Base-by-base conservation (phyloP, 768 basidiomycete genomes). In the Termitomyces sp. region DNA sequence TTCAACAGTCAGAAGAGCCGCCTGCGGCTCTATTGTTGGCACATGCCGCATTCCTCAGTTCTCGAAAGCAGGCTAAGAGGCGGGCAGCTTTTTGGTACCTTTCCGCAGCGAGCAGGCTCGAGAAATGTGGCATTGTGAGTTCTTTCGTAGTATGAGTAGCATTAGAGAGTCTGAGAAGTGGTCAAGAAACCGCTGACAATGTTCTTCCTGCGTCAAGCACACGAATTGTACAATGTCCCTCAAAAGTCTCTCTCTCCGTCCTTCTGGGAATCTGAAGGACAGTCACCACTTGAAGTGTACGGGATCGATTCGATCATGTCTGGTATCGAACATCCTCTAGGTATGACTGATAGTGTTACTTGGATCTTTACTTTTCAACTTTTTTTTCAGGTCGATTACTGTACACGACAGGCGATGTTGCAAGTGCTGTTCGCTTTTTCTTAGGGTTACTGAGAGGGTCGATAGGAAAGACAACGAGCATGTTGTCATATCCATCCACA, bases 361-460 rank as follows among this genome's bases (percentile, higher is more conserved):
- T 50, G 31, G 22, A 1, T 12, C 46, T 53, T 15, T 27, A 20
- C 8, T 36, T 34, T 6, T 54, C 55, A 2, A 53, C 15, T 16
- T 54, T 16, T n/a, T 46, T 56, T 57, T 33, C 55, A 93, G 96
- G 93, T 36, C 81, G 95, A 42, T 73, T 98, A 61, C 75, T 94
- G 41, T 98, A 97, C 69, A 93, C 92, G 1, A 88, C 90, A n/a
- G 95, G 95, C 12, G 86, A 95, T 66, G 81, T 89, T 30, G 78
- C 79, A 48, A 83, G 81, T 7, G 94, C 96, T 8, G 86, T 95
- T 30, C 75, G 78, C 45, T 81, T 89, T 58, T 98, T 98, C 69
- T 69, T 96, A 20, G 79, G 82, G 1, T 75, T 96, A 16, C 76
- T 98, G 22, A 78, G 78, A 57, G 81, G 82, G 15, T 65, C 68